phyloP scores from a whole-genome alignment of 495 filamentous ascomycete genomes.

The Copromyces sp. region DNA sequence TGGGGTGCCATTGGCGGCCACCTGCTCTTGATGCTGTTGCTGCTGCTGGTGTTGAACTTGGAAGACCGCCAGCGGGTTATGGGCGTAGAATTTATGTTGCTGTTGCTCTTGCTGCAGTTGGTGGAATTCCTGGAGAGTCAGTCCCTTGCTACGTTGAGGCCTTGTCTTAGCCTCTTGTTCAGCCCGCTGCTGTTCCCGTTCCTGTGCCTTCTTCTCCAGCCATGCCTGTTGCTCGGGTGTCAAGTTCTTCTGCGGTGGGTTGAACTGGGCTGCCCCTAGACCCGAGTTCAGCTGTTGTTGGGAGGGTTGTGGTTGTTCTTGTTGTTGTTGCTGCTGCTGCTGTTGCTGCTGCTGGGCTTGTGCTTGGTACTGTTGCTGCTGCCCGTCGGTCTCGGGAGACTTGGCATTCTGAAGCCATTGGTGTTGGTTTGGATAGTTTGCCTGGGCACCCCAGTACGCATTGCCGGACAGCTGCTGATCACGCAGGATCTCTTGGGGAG shows the following conservation, averaged over 20 bases:
- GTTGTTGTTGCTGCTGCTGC: conserved; percentile 2
- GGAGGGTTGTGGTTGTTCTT: background rate
- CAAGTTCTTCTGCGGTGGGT: background rate
- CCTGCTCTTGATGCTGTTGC: background rate
- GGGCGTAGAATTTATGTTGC: background rate
- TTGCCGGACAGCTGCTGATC: background rate
- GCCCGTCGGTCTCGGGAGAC: background rate
- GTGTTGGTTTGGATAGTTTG: background rate
- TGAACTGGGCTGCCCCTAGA: background rate
- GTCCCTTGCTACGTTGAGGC: background rate
- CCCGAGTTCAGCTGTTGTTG: background rate
- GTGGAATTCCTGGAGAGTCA: background rate
- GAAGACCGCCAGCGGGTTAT: background rate
- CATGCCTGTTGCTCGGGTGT: background rate
- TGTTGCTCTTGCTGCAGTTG: background rate
- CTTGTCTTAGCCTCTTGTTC: background rate
- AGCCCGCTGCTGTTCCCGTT: background rate
- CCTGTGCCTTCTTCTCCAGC: background rate
- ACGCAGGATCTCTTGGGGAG: background rate
- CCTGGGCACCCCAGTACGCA: background rate
- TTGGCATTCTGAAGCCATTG: background rate
- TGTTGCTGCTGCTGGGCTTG: background rate
- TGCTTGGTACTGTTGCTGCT: background rate
- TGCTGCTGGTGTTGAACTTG: background rate
- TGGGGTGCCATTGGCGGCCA: background rate